Percentiles rank a stretch among this genome's conserved stretches.
Evolutionary conservation across 495 filamentous ascomycete genomes (phyloP).

Genomic region (Cercophora newfieldiana): DNA sequence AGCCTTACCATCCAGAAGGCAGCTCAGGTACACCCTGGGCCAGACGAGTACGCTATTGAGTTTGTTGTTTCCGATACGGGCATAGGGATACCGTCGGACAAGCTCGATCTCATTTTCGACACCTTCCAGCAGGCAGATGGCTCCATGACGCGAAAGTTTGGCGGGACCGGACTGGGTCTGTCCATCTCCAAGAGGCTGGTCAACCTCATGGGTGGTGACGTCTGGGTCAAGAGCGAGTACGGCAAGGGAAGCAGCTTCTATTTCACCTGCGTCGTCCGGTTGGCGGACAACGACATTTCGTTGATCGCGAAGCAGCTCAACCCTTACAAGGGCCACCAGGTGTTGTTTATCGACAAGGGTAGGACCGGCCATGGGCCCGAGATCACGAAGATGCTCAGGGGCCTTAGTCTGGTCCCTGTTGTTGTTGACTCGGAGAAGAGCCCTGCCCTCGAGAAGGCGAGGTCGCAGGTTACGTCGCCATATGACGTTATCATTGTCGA

Average conservation of each 20-base stretch:
- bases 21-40: constrained; percentile 54
- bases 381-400: constrained; percentile 76
- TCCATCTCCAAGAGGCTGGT: constrained; percentile 96
- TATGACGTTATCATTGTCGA: constrained; percentile 99
- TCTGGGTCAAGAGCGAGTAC: constrained; percentile 95
- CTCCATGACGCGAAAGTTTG: constrained; percentile 95
- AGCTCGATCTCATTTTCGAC: constrained; percentile 97
- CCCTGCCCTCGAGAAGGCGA: constrained; percentile 37
- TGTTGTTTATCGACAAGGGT: constrained; percentile 95
- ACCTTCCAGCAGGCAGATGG: constrained; percentile 99
- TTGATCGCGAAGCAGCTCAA: constrained; percentile 80
- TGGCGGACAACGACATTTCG: constrained; percentile 78
- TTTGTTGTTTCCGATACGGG: constrained; percentile 97
- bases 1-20: constrained; percentile 87
- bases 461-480: constrained; percentile 59
- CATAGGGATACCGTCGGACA: constrained; percentile 94
- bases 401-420: constrained; percentile 77
- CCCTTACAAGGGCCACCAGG: constrained; percentile 88
- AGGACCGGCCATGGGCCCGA: constrained; percentile 73
- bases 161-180: constrained; percentile 91
- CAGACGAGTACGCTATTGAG: constrained; percentile 87
- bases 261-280: constrained; percentile 92
- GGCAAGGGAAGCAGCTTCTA: constrained; percentile 94
- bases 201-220: constrained; percentile 94
- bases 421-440: constrained; percentile 72